These are phyloP conservation scores for Massariosphaeria phaeospora DNA, from an alignment of 495 filamentous ascomycete species.

Conservation along the genomic window DNA sequence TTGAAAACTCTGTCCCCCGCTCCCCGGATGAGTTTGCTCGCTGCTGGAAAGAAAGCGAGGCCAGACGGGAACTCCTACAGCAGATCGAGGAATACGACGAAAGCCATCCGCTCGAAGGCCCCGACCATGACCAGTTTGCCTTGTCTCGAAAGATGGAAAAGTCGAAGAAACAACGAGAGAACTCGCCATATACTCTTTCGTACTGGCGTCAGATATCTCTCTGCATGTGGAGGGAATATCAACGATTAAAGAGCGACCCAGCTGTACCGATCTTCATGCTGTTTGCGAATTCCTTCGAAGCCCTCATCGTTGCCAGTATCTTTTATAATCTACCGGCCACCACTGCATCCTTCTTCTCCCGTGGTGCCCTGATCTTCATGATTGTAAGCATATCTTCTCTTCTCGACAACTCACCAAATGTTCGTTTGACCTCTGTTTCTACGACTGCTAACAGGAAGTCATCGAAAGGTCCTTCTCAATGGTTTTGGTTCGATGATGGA, in stretches of 20 bases:
- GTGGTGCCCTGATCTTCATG: constrained; percentile 77
- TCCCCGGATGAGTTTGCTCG: constrained; percentile 63
- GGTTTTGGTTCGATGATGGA: constrained; percentile 71
- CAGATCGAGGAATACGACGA: constrained; percentile 67
- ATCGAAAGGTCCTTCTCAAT: too few species aligned
- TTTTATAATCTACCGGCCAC: constrained; percentile 65
- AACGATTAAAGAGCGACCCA: constrained; percentile 57
- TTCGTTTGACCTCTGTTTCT: too few species aligned
- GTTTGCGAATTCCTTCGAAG: constrained; percentile 64
- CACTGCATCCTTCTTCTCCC: constrained; percentile 65
- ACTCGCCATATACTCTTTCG: constrained; percentile 71
- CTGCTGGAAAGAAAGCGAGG: constrained; percentile 65
- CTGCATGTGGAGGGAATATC: constrained; percentile 66
- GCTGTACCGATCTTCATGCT: constrained; percentile 57
- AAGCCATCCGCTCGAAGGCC: constrained; percentile 56
- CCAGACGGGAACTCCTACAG: constrained; percentile 55
- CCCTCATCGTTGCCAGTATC: constrained; percentile 72
- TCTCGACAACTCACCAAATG: too few species aligned
- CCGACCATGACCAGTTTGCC: constrained; percentile 59
- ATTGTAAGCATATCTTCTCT: too few species aligned
- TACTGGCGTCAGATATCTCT: constrained; percentile 61
- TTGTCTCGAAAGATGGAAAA: constrained; percentile 59
- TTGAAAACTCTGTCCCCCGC: constrained; percentile 57
- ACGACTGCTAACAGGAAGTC: too few species aligned
- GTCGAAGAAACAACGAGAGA: constrained; percentile 48